Percentiles rank a stretch among this genome's conserved stretches.
Evolutionary conservation across 106 monocot species (phyloP).

Genomic region (Dendrobium catenatum): DNA sequence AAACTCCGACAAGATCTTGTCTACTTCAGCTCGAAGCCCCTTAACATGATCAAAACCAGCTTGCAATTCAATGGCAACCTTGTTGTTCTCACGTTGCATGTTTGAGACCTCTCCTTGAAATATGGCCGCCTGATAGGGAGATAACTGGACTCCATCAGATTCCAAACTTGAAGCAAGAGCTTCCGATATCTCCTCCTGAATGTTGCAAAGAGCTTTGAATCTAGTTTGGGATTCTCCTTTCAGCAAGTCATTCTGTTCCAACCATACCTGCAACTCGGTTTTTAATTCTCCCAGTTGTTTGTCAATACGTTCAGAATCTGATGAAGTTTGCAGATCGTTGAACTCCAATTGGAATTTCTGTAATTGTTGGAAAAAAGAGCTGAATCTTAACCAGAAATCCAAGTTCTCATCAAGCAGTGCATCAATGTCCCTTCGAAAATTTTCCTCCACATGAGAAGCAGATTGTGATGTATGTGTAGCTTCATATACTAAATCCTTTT

Average conservation of each 20-base stretch:
- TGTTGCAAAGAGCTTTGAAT: conserved; percentile 39
- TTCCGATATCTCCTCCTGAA: conserved; percentile 61
- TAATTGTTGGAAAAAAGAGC: conserved; percentile 67
- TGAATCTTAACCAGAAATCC: conserved; percentile 80
- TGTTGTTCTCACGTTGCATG: conserved; percentile 85
- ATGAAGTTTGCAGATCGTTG: conserved; percentile 24
- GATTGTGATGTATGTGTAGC: background rate
- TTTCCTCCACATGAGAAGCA: conserved; percentile 39
- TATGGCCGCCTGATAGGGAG: conserved; percentile 63
- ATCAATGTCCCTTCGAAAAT: conserved; percentile 70
- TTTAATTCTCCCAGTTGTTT: conserved; percentile 56
- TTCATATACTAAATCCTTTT: conserved; percentile 3
- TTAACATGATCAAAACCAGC: conserved; percentile 52
- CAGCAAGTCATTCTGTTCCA: conserved; percentile 55
- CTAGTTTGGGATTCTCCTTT: conserved; percentile 50
- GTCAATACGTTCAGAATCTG: conserved; percentile 24
- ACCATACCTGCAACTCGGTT: conserved; percentile 60
- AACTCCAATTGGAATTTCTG: conserved; percentile 45
- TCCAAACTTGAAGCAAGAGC: conserved; percentile 26
- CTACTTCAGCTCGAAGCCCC: conserved; percentile 44
- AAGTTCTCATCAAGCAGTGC: conserved; percentile 68
- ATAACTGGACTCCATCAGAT: conserved; percentile 29
- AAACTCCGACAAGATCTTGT: conserved; percentile 34
- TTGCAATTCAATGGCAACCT: conserved; percentile 55
- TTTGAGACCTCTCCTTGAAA: conserved; percentile 71